These are phyloP conservation scores for Urostyla sp. DNA, from an alignment of 73 alveolate species.

Conservation along the genomic window DNA sequence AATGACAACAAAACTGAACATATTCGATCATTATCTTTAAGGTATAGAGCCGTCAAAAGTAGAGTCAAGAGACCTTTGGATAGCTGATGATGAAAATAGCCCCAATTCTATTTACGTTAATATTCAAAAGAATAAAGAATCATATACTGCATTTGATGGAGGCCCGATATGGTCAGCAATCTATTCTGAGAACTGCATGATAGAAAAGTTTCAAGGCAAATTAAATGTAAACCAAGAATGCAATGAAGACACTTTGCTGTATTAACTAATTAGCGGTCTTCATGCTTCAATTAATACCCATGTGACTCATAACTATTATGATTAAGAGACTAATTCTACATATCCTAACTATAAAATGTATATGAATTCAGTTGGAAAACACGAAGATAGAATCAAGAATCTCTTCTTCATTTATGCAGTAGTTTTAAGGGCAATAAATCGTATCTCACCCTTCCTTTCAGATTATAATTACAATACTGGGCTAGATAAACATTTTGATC, in stretches of 20 bases:
- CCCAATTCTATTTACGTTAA: constrained; percentile 81
- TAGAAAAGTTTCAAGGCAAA: constrained; percentile 65
- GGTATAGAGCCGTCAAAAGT: neutral
- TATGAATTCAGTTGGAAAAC: constrained; percentile 80
- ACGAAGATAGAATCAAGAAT: constrained; percentile 88
- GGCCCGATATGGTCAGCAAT: constrained; percentile 94
- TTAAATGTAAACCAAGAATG: constrained; percentile 73
- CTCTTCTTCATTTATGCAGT: constrained; percentile 85
- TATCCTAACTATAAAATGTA: constrained; percentile 83
- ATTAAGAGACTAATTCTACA: constrained; percentile 65
- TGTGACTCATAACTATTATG: constrained; percentile 80
- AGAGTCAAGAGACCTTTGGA: constrained; percentile 77
- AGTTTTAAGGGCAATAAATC: constrained; percentile 83
- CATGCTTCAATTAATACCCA: constrained; percentile 87
- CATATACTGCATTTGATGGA: constrained; percentile 93
- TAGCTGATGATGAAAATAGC: constrained; percentile 81
- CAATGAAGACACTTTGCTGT: constrained; percentile 89
- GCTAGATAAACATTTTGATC: constrained; percentile 71
- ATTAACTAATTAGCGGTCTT: constrained; percentile 85
- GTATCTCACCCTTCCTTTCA: constrained; percentile 71
- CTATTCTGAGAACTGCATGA: constrained; percentile 92
- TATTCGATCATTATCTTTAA: constrained; percentile 13
- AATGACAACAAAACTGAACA: neutral
- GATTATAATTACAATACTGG: constrained; percentile 81
- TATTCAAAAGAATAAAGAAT: constrained; percentile 87